Base-by-base conservation (phyloP, 1,284 basidiomycete genomes). In the Trichosporon ovoides region DNA sequence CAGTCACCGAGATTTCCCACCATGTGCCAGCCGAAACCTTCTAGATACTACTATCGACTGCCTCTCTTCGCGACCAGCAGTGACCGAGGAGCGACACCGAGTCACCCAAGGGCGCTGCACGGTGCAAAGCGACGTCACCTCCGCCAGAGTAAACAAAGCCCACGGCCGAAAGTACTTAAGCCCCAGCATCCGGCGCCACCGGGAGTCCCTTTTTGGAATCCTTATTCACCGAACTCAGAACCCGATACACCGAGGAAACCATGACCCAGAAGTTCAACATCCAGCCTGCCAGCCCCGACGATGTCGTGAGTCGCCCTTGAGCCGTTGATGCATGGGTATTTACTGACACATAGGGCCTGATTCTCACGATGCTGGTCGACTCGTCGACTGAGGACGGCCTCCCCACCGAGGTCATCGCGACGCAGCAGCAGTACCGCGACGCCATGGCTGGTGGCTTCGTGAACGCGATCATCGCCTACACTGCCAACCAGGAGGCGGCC, bases 341-440 rank as follows among this genome's bases (percentile, higher is more conserved):
- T n/a, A n/a, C 43, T 48, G 24, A 52, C 20, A 7, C 36, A 1
- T 35, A 52, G 51, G 18, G 19, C 51, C 12, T 37, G 20, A 10
- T 52, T 20, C 51, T 52, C 14, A 52, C 33, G 12, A 36, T 52
- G 33, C 13, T 52, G 36, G 51, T 52, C 34, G 34, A 52, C 34
- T 36, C 51, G 5, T 5, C 51, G 20, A 38, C 51, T 20, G 51
- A 52, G 36, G 35, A 37, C 51, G 51, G 51, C 20, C 35, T 22
- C 19, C 51, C 51, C 6, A 37, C 51, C 10, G 33, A n/a, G 7
- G 35, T 52, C 18, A 22, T 37, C 4, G 51, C 51, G 10, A 52
- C 51, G 51, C 51, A 37, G 34, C 51, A 52, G 35, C 36, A 35
- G 19, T 52, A 52, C 51, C 34, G 34, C 51, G 51, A 52, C 51